Evolutionary conservation across 1,284 basidiomycete genomes (phyloP).

Genomic region (Cryptococcus jaspeensis): DNA sequence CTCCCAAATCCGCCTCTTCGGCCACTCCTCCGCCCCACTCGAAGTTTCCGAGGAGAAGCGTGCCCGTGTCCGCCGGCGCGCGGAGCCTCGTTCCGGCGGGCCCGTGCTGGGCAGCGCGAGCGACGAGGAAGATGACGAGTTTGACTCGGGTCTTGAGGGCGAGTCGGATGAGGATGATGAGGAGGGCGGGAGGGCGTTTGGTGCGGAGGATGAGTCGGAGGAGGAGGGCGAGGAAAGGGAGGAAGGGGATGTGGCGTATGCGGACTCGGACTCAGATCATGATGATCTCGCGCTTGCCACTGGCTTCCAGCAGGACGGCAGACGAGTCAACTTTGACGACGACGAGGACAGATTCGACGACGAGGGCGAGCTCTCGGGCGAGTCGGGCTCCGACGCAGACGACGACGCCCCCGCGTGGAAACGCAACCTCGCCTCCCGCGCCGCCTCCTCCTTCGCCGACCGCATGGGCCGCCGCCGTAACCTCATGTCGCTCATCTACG

Average conservation of each 20-base stretch:
- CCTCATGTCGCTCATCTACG: slow-evolving; percentile 86
- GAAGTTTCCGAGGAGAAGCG: slow-evolving; percentile 34
- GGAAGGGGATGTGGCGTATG: slow-evolving; percentile 62
- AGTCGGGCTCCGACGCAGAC: slow-evolving; percentile 49
- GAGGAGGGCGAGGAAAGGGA: slow-evolving; percentile 48
- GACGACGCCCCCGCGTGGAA: slow-evolving; percentile 71
- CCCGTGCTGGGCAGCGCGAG: slow-evolving; percentile 47
- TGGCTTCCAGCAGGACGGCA: slow-evolving; percentile 51
- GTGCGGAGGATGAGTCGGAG: slow-evolving; percentile 47
- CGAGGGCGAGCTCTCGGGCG: slow-evolving; percentile 52
- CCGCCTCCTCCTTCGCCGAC: slow-evolving; percentile 57
- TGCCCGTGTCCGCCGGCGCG: slow-evolving; percentile 34
- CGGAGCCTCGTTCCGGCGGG: slow-evolving; percentile 41
- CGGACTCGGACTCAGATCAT: slow-evolving; percentile 68
- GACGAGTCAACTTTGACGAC: slow-evolving; percentile 50
- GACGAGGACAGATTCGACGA: slow-evolving; percentile 50
- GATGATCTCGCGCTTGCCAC: slow-evolving; percentile 48
- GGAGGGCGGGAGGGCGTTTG: slow-evolving; percentile 42
- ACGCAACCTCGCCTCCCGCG: slow-evolving; percentile 64
- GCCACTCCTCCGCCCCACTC: slow-evolving; percentile 67
- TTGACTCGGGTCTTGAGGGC: slow-evolving; percentile 44
- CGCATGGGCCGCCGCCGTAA: slow-evolving; percentile 60
- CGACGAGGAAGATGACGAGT: slow-evolving; percentile 41
- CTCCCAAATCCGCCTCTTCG: slow-evolving; percentile 83
- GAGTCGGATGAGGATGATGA: slow-evolving; percentile 47